These are phyloP conservation scores for Danielozyma ontarioensis DNA, from an alignment of 805 yeast genomes.

Conservation along the genomic window DNA sequence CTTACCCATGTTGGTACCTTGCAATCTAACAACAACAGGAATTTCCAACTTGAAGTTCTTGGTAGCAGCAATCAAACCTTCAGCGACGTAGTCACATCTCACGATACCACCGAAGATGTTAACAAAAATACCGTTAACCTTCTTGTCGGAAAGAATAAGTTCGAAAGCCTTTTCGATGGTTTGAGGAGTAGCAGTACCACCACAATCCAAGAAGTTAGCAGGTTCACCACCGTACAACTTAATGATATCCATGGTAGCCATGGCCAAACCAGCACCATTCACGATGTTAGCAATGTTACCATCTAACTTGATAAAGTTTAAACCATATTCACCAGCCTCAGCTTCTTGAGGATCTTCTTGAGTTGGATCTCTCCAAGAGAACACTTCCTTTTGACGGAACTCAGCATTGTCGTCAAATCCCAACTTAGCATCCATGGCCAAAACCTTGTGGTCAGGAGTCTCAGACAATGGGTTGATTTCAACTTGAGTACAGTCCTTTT, in stretches of 20 bases:
- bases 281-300: slow-evolving; percentile 99
- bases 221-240: slow-evolving; percentile 98
- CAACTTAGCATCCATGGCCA: slow-evolving; percentile 99
- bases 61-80: slow-evolving; percentile 93
- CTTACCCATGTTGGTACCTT: slow-evolving; percentile 91
- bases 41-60: slow-evolving; percentile 84
- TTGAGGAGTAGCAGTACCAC: slow-evolving; percentile 99
- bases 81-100: slow-evolving; percentile 98
- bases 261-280: slow-evolving; percentile 99
- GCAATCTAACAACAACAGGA: slow-evolving; percentile 97
- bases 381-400: slow-evolving; percentile 92
- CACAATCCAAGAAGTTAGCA: slow-evolving; percentile 98
- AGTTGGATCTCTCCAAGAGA: slow-evolving; percentile 92
- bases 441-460: slow-evolving; percentile 81
- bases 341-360: slow-evolving; percentile 99
- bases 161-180: slow-evolving; percentile 96
- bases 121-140: slow-evolving; percentile 92
- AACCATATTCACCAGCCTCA: slow-evolving; percentile 81
- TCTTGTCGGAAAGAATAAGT: slow-evolving; percentile 82
- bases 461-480: slow-evolving; percentile 98
- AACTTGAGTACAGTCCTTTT: slow-evolving; percentile 94
- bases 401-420: slow-evolving; percentile 96
- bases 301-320: slow-evolving; percentile 94
- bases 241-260: slow-evolving; percentile 99
- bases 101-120: slow-evolving; percentile 99